phyloP scores from a whole-genome alignment of 306 rosid species.

The Fagus crenata region DNA sequence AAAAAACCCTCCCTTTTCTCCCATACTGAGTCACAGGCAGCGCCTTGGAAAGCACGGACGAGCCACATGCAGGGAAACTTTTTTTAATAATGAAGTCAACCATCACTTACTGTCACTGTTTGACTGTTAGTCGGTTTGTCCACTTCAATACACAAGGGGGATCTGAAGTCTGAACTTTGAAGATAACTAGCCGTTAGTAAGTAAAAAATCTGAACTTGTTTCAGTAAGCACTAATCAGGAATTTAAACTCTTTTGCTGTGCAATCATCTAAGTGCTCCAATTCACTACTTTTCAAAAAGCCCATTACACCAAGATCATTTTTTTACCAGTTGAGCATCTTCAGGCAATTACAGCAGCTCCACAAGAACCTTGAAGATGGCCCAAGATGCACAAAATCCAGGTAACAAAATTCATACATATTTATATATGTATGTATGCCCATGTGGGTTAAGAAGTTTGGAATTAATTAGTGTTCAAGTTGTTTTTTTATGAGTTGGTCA shows the following conservation, averaged over 20 bases:
- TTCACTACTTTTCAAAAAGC: conserved; percentile 18
- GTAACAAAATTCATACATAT: neutral
- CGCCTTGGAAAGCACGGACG: too few species aligned
- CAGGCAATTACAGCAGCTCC: too few species aligned
- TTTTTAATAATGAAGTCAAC: too few species aligned
- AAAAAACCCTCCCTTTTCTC: too few species aligned
- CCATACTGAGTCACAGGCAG: too few species aligned
- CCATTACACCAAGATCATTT: conserved; percentile 1
- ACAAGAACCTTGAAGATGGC: too few species aligned
- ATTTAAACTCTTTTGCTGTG: neutral
- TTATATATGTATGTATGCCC: neutral
- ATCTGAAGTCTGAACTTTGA: too few species aligned
- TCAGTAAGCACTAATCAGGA: neutral
- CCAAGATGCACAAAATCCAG: too few species aligned
- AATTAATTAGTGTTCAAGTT: neutral
- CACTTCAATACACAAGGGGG: too few species aligned
- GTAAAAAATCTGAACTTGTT: neutral
- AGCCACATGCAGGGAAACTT: too few species aligned
- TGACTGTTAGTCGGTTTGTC: too few species aligned
- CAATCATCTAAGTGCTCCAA: neutral
- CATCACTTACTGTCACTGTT: too few species aligned
- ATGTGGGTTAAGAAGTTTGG: neutral
- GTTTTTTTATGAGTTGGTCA: neutral
- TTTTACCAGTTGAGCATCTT: neutral
- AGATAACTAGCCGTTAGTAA: neutral